phyloP scores from a whole-genome alignment of 1,284 basidiomycete genomes.

The Inonotus obliquus region DNA sequence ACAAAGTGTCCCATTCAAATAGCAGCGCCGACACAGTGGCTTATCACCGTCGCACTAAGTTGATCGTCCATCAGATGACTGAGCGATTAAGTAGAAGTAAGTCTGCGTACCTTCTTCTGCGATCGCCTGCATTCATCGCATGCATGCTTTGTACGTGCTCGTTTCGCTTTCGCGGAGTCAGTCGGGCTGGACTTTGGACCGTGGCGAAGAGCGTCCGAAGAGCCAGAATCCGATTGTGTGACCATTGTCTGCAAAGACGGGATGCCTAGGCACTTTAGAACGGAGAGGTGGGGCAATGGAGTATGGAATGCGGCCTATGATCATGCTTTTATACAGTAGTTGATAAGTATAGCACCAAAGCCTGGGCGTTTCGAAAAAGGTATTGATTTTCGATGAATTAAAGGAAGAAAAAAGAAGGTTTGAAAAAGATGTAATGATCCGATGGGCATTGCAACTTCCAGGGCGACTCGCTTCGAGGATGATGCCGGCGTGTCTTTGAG shows the following conservation, averaged over 20 bases:
- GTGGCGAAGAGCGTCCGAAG: constrained; percentile 3
- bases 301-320: not conserved
- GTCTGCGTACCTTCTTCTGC: constrained; percentile 17
- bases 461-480: constrained; percentile 8
- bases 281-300: not conserved
- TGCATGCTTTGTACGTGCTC: constrained; percentile 18
- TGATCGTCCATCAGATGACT: not conserved
- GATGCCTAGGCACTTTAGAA: not conserved
- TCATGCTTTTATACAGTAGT: constrained; percentile 9
- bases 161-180: constrained; percentile 14
- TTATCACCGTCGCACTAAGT: constrained; percentile 18
- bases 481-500: not conserved
- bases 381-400: not conserved
- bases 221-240: constrained; percentile 3
- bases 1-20: constrained; percentile 17
- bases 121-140: constrained; percentile 20
- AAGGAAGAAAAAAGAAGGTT: constrained; percentile 1
- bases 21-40: constrained; percentile 16
- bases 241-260: constrained; percentile 4
- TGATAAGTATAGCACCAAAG: constrained; percentile 10
- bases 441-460: constrained; percentile 1
- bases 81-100: not conserved
- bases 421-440: constrained; percentile 13
- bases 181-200: not conserved
- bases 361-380: not conserved